These are phyloP conservation scores for Paramecium octaurelia DNA, from an alignment of 73 alveolate genomes.

Conservation along the genomic window DNA sequence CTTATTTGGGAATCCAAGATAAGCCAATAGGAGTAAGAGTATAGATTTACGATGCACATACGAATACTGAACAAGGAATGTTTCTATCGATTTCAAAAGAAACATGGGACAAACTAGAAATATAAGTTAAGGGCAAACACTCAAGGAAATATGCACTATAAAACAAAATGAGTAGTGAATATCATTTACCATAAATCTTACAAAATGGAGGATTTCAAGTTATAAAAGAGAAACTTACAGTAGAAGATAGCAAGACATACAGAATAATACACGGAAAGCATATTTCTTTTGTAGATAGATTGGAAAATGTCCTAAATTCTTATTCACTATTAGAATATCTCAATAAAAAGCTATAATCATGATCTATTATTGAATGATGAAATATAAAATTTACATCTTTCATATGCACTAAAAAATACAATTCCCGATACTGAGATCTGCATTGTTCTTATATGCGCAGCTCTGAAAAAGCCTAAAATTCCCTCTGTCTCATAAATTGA, in stretches of 20 bases:
- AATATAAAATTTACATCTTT: background rate
- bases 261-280: background rate
- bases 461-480: constrained; percentile 40
- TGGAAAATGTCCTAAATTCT: constrained; percentile 32
- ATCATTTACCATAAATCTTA: background rate
- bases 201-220: background rate
- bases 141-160: background rate
- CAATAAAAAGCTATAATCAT: constrained; percentile 12
- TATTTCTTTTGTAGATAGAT: constrained; percentile 17
- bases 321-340: constrained; percentile 1
- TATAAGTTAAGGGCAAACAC: background rate
- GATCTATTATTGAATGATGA: constrained; percentile 13
- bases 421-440: constrained; percentile 48
- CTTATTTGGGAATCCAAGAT: background rate
- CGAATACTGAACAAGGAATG: constrained; percentile 31
- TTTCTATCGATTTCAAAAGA: background rate
- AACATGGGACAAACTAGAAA: background rate
- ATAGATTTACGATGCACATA: background rate
- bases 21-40: background rate
- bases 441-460: constrained; percentile 47
- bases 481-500: constrained; percentile 41
- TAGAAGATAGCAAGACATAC: background rate
- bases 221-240: background rate
- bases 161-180: constrained; percentile 30
- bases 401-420: constrained; percentile 56